Base-by-base conservation (phyloP, 345 rosid species). In the Salix viminalis region DNA sequence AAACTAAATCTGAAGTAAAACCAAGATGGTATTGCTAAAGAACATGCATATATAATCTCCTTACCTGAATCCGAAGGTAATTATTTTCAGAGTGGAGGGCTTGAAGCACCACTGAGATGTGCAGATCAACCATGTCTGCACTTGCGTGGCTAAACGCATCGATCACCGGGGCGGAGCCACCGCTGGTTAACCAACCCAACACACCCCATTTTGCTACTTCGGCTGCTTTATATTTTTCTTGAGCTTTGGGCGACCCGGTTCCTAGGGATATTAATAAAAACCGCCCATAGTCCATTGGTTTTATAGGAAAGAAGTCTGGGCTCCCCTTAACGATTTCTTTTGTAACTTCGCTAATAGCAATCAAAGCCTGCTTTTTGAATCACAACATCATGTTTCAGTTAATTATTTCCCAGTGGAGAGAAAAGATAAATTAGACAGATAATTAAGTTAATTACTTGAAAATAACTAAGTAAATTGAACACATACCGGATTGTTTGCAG, bases 401-500 rank as follows among this genome's bases (percentile, higher is more conserved):
- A 67, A n/a, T 11, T 19, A 36, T 3, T 7, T 19, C 14, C n/a
- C n/a, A 7, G 2, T 9, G 24, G 46, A 41, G 24, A 39, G 4
- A 18, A 46, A 6, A 48, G 37, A 23, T 5, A 36, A 36, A 36
- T 36, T 36, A 36, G 37, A 36, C 46, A 42, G 46, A 11, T 11
- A 11, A 36, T 36, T 5, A 36, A 42, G 46, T 41, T 30, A 30
- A 30, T 30, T 41, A 41, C 12, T 23, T 16, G 52, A 19, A 9
- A 32, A 12, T 21, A 21, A 32, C 13, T 19, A n/a, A 0, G 46
- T 42, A 12, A 42, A 42, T 42, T 42, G 3, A 42, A 42, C 46
- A n/a, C 15, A 4, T 79, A 83, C 85, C 30, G 85, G 85, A 77
- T 74, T 79, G 39, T 83, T 83, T 36, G 83, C 81, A 70, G 85